Evolutionary conservation across 2,329 filamentous ascomycete genomes (phyloP).

Genomic region (Exophiala viscosa): DNA sequence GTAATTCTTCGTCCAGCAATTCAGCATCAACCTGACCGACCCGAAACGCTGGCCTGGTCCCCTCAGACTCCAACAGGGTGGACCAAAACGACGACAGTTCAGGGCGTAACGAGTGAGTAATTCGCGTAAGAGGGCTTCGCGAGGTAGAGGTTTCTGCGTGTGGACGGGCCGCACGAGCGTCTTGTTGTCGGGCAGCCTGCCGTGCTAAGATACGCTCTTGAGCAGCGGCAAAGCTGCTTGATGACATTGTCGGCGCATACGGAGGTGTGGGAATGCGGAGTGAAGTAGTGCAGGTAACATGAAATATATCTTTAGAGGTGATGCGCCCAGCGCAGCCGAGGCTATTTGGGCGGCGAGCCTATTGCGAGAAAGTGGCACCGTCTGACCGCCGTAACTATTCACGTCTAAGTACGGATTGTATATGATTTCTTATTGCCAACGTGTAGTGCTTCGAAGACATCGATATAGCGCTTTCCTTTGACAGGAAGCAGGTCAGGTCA

Average conservation of each 20-base stretch:
- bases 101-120: constrained; percentile 60
- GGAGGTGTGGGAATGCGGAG: neutral
- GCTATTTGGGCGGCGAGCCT: neutral
- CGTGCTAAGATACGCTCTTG: constrained; percentile 82
- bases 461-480: too few relatives aligned
- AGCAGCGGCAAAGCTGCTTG: constrained; percentile 76
- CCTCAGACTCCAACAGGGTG: constrained; percentile 66
- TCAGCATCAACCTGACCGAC: constrained; percentile 97
- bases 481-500: neutral
- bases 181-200: constrained; percentile 69
- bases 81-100: constrained; percentile 60
- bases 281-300: neutral
- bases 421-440: too few relatives aligned
- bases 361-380: neutral
- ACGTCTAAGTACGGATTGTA: too few relatives aligned
- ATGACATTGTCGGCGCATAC: constrained; percentile 44
- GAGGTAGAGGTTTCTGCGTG: constrained; percentile 48
- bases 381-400: neutral
- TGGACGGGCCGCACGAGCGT: constrained; percentile 43
- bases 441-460: too few relatives aligned
- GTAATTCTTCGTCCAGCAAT: constrained; percentile 85
- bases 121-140: constrained; percentile 53
- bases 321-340: constrained; percentile 6
- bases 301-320: neutral
- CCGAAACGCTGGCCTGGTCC: constrained; percentile 79